Percentiles rank a stretch among this genome's conserved stretches.
Conservation (phyloP, 108 stramenopile genomes). For the Mayamaea pseudoterrestris region DNA sequence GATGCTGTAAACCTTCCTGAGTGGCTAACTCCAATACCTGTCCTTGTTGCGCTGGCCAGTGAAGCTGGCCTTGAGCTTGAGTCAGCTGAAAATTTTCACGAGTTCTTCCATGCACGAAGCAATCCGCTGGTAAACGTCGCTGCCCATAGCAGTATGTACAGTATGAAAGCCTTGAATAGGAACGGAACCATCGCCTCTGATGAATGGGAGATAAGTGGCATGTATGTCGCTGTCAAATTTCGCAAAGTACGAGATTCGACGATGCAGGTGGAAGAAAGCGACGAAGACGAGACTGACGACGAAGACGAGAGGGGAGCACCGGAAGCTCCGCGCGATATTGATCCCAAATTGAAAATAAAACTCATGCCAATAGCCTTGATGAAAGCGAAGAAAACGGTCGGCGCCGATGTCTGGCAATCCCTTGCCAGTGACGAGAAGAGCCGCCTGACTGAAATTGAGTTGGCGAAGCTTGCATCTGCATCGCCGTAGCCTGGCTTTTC, state of each 20-base stretch:
- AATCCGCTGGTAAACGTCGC: conserved; percentile 36
- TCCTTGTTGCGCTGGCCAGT: conserved; percentile 40
- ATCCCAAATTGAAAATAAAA: conserved; percentile 20
- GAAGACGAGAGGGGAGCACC: conserved; percentile 7
- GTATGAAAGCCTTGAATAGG: conserved; percentile 77
- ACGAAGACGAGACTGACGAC: conserved; percentile 33
- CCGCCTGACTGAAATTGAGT: conserved; percentile 17
- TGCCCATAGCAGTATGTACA: conserved; percentile 60
- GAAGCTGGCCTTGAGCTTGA: conserved; percentile 70
- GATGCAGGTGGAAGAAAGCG: conserved; percentile 44
- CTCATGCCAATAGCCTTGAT: conserved; percentile 49
- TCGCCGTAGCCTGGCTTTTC: too few relatives aligned
- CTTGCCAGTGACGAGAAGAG: conserved; percentile 39
- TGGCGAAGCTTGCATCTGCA: conserved; percentile 19
- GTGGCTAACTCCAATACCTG: conserved; percentile 76
- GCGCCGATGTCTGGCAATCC: conserved; percentile 25
- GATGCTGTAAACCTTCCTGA: conserved; percentile 82
- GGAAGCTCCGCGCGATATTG: conserved; percentile 9
- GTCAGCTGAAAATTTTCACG: conserved; percentile 73
- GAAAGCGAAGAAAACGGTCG: conserved; percentile 33
- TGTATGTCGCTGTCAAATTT: conserved; percentile 82
- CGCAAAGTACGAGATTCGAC: conserved; percentile 73
- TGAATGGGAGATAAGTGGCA: conserved; percentile 78
- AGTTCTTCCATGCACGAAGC: conserved; percentile 48
- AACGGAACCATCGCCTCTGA: conserved; percentile 62